phyloP scores from a whole-genome alignment of 352 stramenopile species.

The Globisporangium okanoganense region DNA sequence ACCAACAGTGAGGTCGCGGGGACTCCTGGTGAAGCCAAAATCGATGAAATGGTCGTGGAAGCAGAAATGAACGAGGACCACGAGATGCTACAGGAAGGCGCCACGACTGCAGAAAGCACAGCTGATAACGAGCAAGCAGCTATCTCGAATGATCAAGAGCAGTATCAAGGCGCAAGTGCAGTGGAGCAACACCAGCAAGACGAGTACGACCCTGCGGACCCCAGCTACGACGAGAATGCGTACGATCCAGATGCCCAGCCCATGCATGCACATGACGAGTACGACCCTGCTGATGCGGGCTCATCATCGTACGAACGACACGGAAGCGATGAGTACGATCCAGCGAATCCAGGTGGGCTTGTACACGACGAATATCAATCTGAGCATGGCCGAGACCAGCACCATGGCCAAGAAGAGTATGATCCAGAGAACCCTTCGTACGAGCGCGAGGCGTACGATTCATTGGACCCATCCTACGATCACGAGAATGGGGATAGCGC shows the following conservation, averaged over 20 bases:
- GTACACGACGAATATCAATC: slow-evolving; percentile 9
- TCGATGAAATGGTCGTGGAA: not conserved
- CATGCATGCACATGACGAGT: slow-evolving; percentile 32
- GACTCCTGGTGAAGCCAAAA: not conserved
- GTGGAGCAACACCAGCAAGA: slow-evolving; percentile 10
- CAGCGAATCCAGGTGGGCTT: slow-evolving; percentile 13
- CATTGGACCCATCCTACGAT: slow-evolving; percentile 8
- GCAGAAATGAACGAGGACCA: not conserved
- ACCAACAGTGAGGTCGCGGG: not conserved
- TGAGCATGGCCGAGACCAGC: slow-evolving; percentile 2
- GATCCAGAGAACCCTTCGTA: slow-evolving; percentile 36
- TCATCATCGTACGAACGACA: slow-evolving; percentile 10
- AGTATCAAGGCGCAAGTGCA: not conserved
- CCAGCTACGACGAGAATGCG: slow-evolving; percentile 15
- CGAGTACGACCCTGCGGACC: slow-evolving; percentile 24
- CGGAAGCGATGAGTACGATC: slow-evolving; percentile 22
- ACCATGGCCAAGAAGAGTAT: slow-evolving; percentile 32
- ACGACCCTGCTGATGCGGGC: slow-evolving; percentile 13
- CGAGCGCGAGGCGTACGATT: slow-evolving; percentile 4
- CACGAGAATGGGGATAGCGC: not conserved
- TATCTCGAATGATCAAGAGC: not conserved
- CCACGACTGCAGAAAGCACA: not conserved
- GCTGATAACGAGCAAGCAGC: not conserved
- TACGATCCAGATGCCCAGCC: slow-evolving; percentile 16
- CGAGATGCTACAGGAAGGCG: not conserved